A percentile compares a stretch with the other conserved stretches of the same genome.
phyloP scores from a whole-genome alignment of 345 rosid species.

The Syzygium oleosum region DNA sequence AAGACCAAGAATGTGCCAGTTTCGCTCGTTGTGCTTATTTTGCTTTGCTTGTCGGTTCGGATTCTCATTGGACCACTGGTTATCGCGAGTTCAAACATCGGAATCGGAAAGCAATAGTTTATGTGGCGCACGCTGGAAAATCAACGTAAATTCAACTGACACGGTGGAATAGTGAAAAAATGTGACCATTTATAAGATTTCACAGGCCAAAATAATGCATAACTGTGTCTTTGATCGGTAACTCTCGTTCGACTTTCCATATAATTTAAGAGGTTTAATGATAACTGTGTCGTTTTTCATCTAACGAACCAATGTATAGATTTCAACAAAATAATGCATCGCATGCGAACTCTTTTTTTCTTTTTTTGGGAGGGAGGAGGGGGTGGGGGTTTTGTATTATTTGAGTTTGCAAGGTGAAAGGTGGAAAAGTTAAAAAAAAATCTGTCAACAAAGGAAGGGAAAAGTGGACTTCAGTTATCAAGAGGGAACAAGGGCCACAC shows the following conservation, averaged over 20 bases:
- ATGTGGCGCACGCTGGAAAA: neutral
- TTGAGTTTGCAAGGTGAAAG: too few species aligned
- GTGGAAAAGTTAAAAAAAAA: too few species aligned
- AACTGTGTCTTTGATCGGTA: neutral
- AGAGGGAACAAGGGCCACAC: too few species aligned
- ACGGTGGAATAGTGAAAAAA: neutral
- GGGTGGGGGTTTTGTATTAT: too few species aligned
- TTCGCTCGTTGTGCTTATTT: neutral
- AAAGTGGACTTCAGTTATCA: too few species aligned
- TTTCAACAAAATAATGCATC: too few species aligned
- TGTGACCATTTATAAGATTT: neutral
- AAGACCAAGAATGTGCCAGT: neutral
- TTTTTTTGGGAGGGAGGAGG: too few species aligned
- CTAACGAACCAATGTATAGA: neutral
- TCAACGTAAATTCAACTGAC: neutral
- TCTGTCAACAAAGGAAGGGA: too few species aligned
- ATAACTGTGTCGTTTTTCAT: neutral
- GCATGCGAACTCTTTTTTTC: too few species aligned
- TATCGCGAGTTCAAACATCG: neutral
- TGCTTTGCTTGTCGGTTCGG: neutral
- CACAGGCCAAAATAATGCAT: neutral
- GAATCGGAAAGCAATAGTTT: neutral
- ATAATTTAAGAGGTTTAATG: neutral
- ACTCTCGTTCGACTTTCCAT: neutral
- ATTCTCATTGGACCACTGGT: neutral